Evolutionary conservation across 768 basidiomycete species (phyloP), one percentile per base, ranked within the genome.

Genomic region (Crucibulum laeve): DNA sequence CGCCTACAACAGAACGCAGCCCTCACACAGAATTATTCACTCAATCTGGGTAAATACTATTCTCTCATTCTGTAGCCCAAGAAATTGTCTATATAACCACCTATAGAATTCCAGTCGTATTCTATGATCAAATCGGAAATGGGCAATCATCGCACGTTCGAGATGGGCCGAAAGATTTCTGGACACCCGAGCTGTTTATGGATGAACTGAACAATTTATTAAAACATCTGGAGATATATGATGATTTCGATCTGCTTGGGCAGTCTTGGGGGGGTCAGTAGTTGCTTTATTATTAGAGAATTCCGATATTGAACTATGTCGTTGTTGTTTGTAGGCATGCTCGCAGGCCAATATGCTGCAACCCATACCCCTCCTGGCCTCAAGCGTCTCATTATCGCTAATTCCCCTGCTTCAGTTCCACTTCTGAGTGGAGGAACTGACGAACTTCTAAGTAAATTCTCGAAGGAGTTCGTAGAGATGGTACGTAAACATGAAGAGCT

Each of bases 401-500:
- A 63, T 23, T 54, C 62, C 0, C 59, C 63, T 0, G 60, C 64
- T 68, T 13, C 11, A 1, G 19, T 36, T 19, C 11, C 10, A 1
- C 42, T 68, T n/a, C 59, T 53, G 51, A 50, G 42, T 2, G 32
- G 51, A 25, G 59, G 63, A 21, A 60, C 49, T 1, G 54, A 59
- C 11, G 44, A 32, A 4, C 42, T 63, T 2, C 37, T 68, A 14
- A 45, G 51, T 2, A 42, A 47, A 21, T 53, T 69, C 19, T 61
- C 67, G 0, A 15, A 36, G 2, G 58, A 62, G 1, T 45, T 63
- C 34, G 48, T 51, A 24, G 52, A 53, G 11, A 61, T 41, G 40
- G 18, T 69, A 11, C 49, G 57, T 14, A 63, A 51, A 40, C 61
- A 65, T 17, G 67, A 69, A 30, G 46, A 22, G n/a, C 45, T 48